phyloP scores from a whole-genome alignment of 2,329 filamentous ascomycete species.

The Dactylonectria estremocensis region DNA sequence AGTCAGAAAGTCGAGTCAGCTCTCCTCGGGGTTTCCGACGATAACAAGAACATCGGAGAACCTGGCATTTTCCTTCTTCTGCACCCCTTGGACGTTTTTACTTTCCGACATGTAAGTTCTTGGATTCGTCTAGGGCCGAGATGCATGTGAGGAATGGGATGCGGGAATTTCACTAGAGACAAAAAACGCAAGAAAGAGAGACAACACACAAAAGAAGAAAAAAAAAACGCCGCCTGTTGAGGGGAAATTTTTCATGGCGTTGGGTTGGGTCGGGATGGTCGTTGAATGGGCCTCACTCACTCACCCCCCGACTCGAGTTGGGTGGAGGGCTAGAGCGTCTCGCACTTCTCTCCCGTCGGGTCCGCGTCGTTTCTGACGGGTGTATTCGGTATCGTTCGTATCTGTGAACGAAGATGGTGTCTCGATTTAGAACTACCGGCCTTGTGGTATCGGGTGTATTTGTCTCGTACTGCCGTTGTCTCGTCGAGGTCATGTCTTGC shows the following conservation, averaged over 20 bases:
- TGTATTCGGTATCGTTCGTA: slow-evolving; percentile 12
- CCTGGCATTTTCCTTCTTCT: no score
- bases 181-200: no score
- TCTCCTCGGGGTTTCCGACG: slow-evolving; percentile 1
- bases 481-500: not conserved
- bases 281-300: slow-evolving; percentile 15
- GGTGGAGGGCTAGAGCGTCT: slow-evolving; percentile 25
- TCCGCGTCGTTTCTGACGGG: not conserved
- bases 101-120: not conserved
- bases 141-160: not conserved
- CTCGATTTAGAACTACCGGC: slow-evolving; percentile 10
- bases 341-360: not conserved
- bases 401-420: slow-evolving; percentile 2
- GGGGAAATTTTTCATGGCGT: slow-evolving; percentile 1
- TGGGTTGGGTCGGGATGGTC: slow-evolving; percentile 21
- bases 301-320: slow-evolving; percentile 26
- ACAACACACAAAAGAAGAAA: not conserved
- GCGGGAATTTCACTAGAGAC: not conserved
- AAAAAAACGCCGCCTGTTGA: slow-evolving; percentile 18
- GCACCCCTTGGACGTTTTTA: not conserved
- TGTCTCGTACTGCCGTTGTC: not conserved
- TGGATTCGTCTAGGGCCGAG: not conserved
- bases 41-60: not conserved
- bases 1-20: not conserved
- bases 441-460: not conserved